A percentile compares a stretch with the other conserved stretches of the same genome.
Evolutionary conservation across 2,329 filamentous ascomycete genomes (phyloP).

Genomic region (Ceratocystis eucalypticola): DNA sequence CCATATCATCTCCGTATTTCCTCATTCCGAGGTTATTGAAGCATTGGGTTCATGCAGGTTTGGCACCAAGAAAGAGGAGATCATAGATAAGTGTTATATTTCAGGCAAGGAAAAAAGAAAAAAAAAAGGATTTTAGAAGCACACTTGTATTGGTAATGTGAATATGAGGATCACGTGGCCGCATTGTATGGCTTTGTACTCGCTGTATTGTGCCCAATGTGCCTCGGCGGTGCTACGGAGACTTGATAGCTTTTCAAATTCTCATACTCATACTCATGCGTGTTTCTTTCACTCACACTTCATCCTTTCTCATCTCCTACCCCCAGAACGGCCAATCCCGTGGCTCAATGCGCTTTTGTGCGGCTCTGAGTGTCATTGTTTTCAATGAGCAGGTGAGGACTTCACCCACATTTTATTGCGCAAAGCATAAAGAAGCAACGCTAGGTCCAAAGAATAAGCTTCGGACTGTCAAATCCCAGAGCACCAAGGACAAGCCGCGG

Average conservation of each 20-base stretch:
- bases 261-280: background rate
- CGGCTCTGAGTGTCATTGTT: background rate
- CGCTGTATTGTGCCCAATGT: background rate
- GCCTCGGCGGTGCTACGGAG: conserved; percentile 3
- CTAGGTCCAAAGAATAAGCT: background rate
- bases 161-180: background rate
- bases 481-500: background rate
- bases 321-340: conserved; percentile 5
- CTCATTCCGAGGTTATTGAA: background rate
- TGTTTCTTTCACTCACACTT: background rate
- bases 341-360: conserved; percentile 4
- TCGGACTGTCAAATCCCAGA: background rate
- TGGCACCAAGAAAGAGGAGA: background rate
- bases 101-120: too few relatives aligned
- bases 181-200: background rate
- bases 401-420: background rate
- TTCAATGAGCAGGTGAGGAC: background rate
- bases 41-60: conserved; percentile 4
- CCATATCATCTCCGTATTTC: background rate
- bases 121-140: background rate
- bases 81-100: background rate
- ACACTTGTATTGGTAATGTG: background rate
- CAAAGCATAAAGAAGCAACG: background rate
- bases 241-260: background rate
- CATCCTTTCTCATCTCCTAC: background rate